A percentile compares a stretch with the other conserved stretches of the same genome.
phyloP scores from a whole-genome alignment of 257 asterid genomes.

The Przewalskia tangutica region DNA sequence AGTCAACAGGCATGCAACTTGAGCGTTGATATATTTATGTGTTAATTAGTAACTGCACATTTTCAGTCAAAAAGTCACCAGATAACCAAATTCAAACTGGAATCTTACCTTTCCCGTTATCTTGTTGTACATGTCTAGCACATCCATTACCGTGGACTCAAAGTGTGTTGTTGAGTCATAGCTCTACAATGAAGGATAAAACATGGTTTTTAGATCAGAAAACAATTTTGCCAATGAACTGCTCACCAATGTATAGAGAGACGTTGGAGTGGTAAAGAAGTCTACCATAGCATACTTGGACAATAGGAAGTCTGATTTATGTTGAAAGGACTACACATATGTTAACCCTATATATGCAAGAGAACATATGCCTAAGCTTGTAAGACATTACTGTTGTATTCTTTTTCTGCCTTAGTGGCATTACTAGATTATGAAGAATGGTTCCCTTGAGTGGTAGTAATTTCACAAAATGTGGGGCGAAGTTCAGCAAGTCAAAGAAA shows the following conservation, averaged over 20 bases:
- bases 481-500: neutral
- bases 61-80: neutral
- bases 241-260: neutral
- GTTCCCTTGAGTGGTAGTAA: neutral
- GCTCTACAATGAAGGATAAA: conserved; percentile 42
- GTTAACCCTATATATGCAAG: neutral
- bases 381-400: neutral
- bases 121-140: conserved; percentile 62
- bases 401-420: neutral
- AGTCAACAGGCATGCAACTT: neutral
- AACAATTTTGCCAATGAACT: neutral
- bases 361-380: neutral
- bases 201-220: neutral
- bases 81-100: neutral
- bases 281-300: neutral
- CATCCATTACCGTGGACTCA: conserved; percentile 76
- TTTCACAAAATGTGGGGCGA: neutral
- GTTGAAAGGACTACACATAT: neutral
- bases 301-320: neutral
- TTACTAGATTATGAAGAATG: neutral
- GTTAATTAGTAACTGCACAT: neutral
- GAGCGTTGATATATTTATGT: neutral
- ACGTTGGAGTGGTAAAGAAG: neutral
- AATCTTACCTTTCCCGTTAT: conserved; percentile 73
- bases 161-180: conserved; percentile 81